A percentile compares a stretch with the other conserved stretches of the same genome.
Conservation (phyloP, 2,329 filamentous ascomycete species). For the Diplodia scrobiculata region DNA sequence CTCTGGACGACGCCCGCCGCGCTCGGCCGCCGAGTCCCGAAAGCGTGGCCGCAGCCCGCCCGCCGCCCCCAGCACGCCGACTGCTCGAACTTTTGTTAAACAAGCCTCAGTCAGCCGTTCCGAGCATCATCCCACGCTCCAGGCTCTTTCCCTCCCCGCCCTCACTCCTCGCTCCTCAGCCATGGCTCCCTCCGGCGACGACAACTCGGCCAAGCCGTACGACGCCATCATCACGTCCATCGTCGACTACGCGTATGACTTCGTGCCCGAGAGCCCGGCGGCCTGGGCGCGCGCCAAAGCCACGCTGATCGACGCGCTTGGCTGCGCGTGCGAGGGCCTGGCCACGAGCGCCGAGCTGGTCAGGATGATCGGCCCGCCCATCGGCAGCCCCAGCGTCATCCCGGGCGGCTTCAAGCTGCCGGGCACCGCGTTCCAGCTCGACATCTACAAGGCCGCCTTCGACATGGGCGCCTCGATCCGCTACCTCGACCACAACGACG, state of each 20-base stretch:
- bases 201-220: not conserved
- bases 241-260: slow-evolving; percentile 12
- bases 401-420: slow-evolving; percentile 90
- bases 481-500: slow-evolving; percentile 99
- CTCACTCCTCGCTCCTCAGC: not conserved
- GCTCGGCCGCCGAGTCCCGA: too few relatives aligned
- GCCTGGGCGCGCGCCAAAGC: not conserved
- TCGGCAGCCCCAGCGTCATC: slow-evolving; percentile 79
- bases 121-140: too few relatives aligned
- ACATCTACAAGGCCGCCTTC: slow-evolving; percentile 94
- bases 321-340: slow-evolving; percentile 92
- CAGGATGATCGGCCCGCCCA: slow-evolving; percentile 88
- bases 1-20: too few relatives aligned
- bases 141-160: too few relatives aligned
- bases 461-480: slow-evolving; percentile 98
- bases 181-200: slow-evolving; percentile 4
- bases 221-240: not conserved
- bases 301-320: slow-evolving; percentile 76
- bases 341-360: slow-evolving; percentile 81
- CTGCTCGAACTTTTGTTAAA: too few relatives aligned
- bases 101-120: too few relatives aligned
- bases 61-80: too few relatives aligned
- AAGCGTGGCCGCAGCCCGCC: too few relatives aligned
- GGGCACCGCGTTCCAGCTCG: slow-evolving; percentile 89
- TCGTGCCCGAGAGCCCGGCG: not conserved